These are phyloP conservation scores for sunflower (Helianthus annuus) DNA, from an alignment of 129 eudicot genomes.

Conservation along the genomic window HanXRQr2.0-SUNRISE NC_035444.2:151070417-151070916, in stretches of 20 bases:
- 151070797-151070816: conserved; percentile 29
- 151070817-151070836: conserved; percentile 6
- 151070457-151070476: conserved; percentile 33
- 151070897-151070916: conserved; percentile 50
- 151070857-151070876: conserved; percentile 55
- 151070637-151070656: conserved; percentile 39
- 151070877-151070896: conserved; percentile 87
- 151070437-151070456: conserved; percentile 59
- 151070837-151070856: conserved; percentile 24
- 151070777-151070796: conserved; percentile 57
- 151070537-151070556: not conserved
- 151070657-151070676: conserved; percentile 99
- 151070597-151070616: conserved; percentile 38
- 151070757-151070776: conserved; percentile 90
- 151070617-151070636: conserved; percentile 49
- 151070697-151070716: conserved; percentile 46
- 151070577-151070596: conserved; percentile 44
- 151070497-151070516: not conserved
- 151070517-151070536: conserved; percentile 5
- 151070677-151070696: conserved; percentile 81
- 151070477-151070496: conserved; percentile 27
- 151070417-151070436: conserved; percentile 31
- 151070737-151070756: conserved; percentile 72
- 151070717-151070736: conserved; percentile 65
- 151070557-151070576: conserved; percentile 4